phyloP scores from a whole-genome alignment of 805 yeast genomes.

The Myxozyma udenii region DNA sequence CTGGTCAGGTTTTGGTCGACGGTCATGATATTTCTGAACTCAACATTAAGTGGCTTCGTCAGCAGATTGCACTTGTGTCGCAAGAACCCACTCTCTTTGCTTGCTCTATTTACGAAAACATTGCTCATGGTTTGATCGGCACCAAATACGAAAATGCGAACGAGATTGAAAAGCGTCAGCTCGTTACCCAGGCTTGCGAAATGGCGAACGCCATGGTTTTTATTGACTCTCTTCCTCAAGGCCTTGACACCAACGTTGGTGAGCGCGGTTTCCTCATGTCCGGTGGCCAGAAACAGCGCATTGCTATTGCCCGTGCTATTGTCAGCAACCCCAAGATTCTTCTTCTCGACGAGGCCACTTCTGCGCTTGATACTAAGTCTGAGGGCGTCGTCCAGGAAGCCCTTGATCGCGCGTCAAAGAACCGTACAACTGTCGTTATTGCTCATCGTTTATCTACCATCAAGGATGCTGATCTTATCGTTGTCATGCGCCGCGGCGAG shows the following conservation, averaged over 20 bases:
- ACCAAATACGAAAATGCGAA: slow-evolving; percentile 36
- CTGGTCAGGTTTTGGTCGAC: slow-evolving; percentile 50
- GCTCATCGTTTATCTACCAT: slow-evolving; percentile 55
- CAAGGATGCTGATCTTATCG: slow-evolving; percentile 47
- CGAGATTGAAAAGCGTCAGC: slow-evolving; percentile 41
- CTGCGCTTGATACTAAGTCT: slow-evolving; percentile 60
- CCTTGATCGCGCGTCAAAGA: slow-evolving; percentile 38
- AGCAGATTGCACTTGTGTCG: slow-evolving; percentile 57
- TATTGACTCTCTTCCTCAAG: slow-evolving; percentile 51
- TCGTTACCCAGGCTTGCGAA: slow-evolving; percentile 45
- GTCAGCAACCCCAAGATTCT: slow-evolving; percentile 54
- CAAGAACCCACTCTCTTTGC: slow-evolving; percentile 65
- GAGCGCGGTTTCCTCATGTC: slow-evolving; percentile 58
- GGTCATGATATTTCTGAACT: slow-evolving; percentile 50
- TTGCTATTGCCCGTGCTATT: slow-evolving; percentile 62
- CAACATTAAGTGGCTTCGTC: slow-evolving; percentile 51
- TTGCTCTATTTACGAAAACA: slow-evolving; percentile 74
- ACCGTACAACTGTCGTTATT: slow-evolving; percentile 49
- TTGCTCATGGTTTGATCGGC: slow-evolving; percentile 64
- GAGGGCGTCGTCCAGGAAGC: slow-evolving; percentile 60
- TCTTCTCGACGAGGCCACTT: slow-evolving; percentile 64
- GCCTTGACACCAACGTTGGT: slow-evolving; percentile 50
- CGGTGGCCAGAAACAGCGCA: slow-evolving; percentile 66
- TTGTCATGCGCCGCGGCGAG: slow-evolving; percentile 46
- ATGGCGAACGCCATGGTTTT: slow-evolving; percentile 54